phyloP scores from a whole-genome alignment of 371 early-diverging fungal species.

The Mortierella sp. region DNA sequence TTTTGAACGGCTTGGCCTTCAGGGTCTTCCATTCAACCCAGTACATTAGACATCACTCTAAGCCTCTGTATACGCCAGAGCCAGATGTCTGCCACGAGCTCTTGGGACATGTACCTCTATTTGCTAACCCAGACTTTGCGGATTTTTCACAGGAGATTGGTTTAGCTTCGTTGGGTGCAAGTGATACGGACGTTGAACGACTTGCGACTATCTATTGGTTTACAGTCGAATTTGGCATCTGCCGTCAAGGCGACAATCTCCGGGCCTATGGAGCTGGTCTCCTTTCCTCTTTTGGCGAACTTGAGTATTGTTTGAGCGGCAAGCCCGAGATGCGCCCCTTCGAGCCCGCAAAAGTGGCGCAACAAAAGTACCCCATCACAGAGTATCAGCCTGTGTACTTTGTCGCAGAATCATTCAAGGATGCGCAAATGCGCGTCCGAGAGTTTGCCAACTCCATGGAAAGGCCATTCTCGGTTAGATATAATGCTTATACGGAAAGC shows the following conservation, averaged over 20 bases:
- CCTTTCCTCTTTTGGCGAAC: conserved; percentile 94
- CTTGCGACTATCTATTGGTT: conserved; percentile 96
- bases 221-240: conserved; percentile 96
- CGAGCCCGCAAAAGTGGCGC: conserved; percentile 85
- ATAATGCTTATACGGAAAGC: conserved; percentile 91
- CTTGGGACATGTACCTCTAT: conserved; percentile 87
- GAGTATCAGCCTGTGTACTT: conserved; percentile 96
- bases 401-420: conserved; percentile 94
- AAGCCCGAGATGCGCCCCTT: conserved; percentile 88
- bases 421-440: conserved; percentile 91
- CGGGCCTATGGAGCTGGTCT: conserved; percentile 96
- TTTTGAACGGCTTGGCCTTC: conserved; percentile 96
- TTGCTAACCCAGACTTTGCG: conserved; percentile 97
- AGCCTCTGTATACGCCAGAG: conserved; percentile 95
- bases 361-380: conserved; percentile 92
- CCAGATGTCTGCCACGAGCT: conserved; percentile 93
- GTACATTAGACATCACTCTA: conserved; percentile 94
- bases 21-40: conserved; percentile 97
- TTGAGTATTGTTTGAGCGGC: conserved; percentile 86
- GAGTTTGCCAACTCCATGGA: conserved; percentile 84
- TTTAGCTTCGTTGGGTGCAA: conserved; percentile 92
- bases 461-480: conserved; percentile 92
- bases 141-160: conserved; percentile 97
- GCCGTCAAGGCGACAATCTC: conserved; percentile 82
- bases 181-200: conserved; percentile 90